Conservation (phyloP, 2,329 filamentous ascomycete species). For the Juglanconis oblonga region DNA sequence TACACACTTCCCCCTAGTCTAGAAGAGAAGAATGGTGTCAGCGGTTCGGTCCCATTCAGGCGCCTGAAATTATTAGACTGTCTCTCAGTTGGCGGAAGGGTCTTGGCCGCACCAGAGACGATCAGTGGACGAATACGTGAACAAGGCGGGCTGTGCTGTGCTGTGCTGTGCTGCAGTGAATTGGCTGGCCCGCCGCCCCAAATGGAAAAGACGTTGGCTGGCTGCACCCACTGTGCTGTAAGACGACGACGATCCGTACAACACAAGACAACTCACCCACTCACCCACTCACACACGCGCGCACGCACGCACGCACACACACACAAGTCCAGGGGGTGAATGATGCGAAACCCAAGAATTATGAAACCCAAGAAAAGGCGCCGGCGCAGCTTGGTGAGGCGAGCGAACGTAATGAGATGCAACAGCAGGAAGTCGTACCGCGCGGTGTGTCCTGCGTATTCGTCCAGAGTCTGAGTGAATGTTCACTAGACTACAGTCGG, state of each 20-base stretch:
- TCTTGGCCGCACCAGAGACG: constrained; percentile 16
- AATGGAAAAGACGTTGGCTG: neutral
- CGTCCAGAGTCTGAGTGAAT: neutral
- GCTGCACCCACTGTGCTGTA: neutral
- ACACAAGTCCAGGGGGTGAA: neutral
- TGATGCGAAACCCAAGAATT: neutral
- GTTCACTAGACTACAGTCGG: neutral
- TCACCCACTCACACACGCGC: neutral
- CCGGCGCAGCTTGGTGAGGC: neutral
- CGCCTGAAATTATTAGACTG: neutral
- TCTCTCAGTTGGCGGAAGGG: constrained; percentile 16
- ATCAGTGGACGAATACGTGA: constrained; percentile 13
- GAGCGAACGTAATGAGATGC: neutral
- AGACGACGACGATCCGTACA: constrained; percentile 3
- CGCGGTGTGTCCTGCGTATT: too few relatives aligned
- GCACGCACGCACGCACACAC: too few relatives aligned
- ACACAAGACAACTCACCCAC: constrained; percentile 12
- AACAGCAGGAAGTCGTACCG: neutral
- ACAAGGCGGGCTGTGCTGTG: constrained; percentile 11
- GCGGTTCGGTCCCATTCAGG: constrained; percentile 4
- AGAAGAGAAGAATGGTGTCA: constrained; percentile 13
- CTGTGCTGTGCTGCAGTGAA: neutral
- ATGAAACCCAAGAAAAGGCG: neutral
- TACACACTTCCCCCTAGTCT: constrained; percentile 11
- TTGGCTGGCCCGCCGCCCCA: neutral